phyloP scores from a whole-genome alignment of 2,329 filamentous ascomycete species.

The Thelonectria blattea region DNA sequence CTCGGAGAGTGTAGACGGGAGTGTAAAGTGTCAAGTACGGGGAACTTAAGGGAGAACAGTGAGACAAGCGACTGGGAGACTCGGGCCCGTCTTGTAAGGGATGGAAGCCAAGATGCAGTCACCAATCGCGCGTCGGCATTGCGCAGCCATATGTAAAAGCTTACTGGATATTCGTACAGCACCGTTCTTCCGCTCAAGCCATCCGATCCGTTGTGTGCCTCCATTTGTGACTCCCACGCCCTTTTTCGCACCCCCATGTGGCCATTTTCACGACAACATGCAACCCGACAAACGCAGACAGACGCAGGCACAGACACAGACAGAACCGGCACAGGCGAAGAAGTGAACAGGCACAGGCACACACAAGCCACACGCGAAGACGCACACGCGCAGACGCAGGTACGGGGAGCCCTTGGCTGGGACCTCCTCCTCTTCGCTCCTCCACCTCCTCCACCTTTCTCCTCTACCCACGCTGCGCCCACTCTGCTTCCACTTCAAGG shows the following conservation, averaged over 20 bases:
- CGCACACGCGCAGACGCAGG: conserved; percentile 11
- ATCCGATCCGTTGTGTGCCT: not conserved
- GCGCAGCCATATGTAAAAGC: not conserved
- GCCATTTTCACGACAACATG: conserved; percentile 2
- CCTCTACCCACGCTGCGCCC: not conserved
- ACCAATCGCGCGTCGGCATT: not conserved
- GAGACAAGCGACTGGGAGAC: too few relatives aligned
- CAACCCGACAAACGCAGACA: conserved; percentile 5
- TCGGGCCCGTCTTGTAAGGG: not conserved
- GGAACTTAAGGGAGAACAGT: too few relatives aligned
- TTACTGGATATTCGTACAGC: not conserved
- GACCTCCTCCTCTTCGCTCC: not conserved
- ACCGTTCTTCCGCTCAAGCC: conserved; percentile 9
- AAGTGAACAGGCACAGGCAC: too few relatives aligned
- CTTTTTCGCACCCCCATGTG: too few relatives aligned
- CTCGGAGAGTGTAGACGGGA: too few relatives aligned
- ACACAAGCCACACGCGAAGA: not conserved
- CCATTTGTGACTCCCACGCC: not conserved
- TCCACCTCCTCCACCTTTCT: not conserved
- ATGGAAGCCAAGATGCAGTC: not conserved
- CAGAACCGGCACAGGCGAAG: too few relatives aligned
- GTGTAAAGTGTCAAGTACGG: not conserved
- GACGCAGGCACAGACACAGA: not conserved
- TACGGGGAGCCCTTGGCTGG: conserved; percentile 11
- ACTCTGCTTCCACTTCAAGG: conserved; percentile 5